These are phyloP conservation scores for Sporobolomyces roseus DNA, from an alignment of 768 basidiomycete genomes.

Conservation along the genomic window DNA sequence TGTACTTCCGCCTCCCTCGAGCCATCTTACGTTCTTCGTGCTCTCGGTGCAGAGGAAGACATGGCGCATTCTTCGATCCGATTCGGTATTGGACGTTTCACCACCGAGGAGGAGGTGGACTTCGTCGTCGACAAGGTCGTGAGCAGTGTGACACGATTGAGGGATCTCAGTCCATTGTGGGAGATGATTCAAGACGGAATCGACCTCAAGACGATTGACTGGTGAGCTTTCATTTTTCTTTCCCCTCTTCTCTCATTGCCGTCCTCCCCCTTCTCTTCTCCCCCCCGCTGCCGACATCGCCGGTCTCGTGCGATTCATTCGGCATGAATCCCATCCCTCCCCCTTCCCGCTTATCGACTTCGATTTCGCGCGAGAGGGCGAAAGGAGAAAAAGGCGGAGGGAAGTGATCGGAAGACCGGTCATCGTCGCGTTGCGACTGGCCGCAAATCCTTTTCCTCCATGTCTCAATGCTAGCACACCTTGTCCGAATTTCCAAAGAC, in stretches of 20 bases:
- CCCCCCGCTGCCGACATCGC: no score
- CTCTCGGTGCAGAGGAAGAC: slow-evolving; percentile 92
- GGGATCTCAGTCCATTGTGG: slow-evolving; percentile 65
- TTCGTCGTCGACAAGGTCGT: slow-evolving; percentile 86
- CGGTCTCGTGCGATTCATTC: background rate
- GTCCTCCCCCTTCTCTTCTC: background rate
- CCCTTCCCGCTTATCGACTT: no score
- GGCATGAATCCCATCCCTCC: background rate
- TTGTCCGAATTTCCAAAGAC: background rate
- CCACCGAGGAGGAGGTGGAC: slow-evolving; percentile 94
- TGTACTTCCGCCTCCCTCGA: slow-evolving; percentile 98
- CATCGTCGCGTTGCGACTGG: no score
- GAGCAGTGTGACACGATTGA: slow-evolving; percentile 63
- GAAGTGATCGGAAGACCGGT: no score
- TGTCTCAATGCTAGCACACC: background rate
- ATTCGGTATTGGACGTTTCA: slow-evolving; percentile 96
- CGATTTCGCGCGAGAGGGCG: no score
- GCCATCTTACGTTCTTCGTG: slow-evolving; percentile 95
- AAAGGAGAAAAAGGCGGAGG: no score
- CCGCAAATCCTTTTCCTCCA: background rate
- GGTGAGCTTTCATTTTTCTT: slow-evolving; percentile 19
- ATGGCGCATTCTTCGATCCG: slow-evolving; percentile 98
- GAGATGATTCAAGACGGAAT: slow-evolving; percentile 99
- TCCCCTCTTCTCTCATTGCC: background rate
- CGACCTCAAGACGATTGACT: slow-evolving; percentile 83